Base-by-base conservation (phyloP, 768 basidiomycete species). In the Naganishia randhawae region DNA sequence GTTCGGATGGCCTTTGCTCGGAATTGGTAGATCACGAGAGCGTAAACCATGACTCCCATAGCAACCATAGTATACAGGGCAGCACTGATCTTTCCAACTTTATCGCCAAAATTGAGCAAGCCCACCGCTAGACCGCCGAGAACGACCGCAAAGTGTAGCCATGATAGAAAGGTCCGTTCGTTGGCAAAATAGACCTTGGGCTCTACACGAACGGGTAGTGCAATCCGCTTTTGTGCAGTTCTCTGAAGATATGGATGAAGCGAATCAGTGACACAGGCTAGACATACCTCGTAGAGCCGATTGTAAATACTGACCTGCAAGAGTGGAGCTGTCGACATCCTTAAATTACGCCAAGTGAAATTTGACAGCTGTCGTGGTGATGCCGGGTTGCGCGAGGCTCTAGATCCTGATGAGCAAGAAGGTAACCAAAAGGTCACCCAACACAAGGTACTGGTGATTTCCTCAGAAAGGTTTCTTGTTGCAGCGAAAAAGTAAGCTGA, bases 61-160 rank as follows among this genome's bases (percentile, higher is more conserved):
- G 95, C 95, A 95, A 74, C 3, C 68, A 89, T 81, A 22, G 93
- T 96, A 82, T 96, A 98, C 89, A 98, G 88, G 13, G 88, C 93
- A 22, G 95, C 95, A 73, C 91, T 92, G 69, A 97, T 95, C 82
- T 88, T 93, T 51, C 95, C 92, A 68, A 97, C 88, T 82, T 91
- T 91, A 80, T 98, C 96, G 69, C 96, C 96, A 83, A 99, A 99
- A 81, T 99, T 99, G 74, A 99, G 84, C 67, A 99, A 82, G 13
- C 96, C 96, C 16, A 98, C 93, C 1, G 93, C 90, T 52, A 99
- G 85, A 67, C 96, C 96, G 32, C 95, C 94, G 9, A 99, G 87
- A 67, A 99, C 92, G 81, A 98, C 92, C 45, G 94, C 93, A 80
- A 96, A 97, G 81, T 96, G 93, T 55, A 97, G 85, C 96, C 95